Base-by-base conservation (phyloP, 176 grass and related monocot genomes). In the Rhynchospora breviuscula region DNA sequence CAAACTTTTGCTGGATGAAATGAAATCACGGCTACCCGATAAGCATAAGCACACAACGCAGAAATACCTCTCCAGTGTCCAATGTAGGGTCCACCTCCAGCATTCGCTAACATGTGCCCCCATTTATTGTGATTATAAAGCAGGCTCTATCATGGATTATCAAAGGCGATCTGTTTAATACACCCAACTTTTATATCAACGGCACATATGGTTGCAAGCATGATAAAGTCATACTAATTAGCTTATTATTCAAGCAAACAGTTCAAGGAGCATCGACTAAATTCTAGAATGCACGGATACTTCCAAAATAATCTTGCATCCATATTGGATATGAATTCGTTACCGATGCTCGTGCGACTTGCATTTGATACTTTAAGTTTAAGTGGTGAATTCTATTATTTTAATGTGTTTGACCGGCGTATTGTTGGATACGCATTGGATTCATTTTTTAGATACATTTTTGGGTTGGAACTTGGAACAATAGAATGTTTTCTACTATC, bases 81-180 rank as follows among this genome's bases (percentile, higher is more conserved):
- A 0, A 21, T 0, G 19, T 62, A 11, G 14, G 56, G 10, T 56
- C 29, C 78, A 21, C 40, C 54, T 63, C 54, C 58, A 81, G 79
- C 63, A 12, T 26, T 81, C 47, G 8, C 48, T 59, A 21, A 48
- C 57, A 81, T 63, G 54, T 62, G 33, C 33, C 31, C 31, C 79
- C 59, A 81, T 59, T 81, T 63, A 80, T 62, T 62, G 26, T 80
- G 35, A 14, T 45, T 44, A 26, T 80, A 62, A 80, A 62, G 56
- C 18, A 61, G 64, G 77, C 12, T 44, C 35, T 75, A 75, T 53
- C 71, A 23, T 26, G 3, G 71, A 75, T 53, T 53, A 75, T 75
- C 21, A 75, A 75, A 17, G 21, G 46, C 3, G 21, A 75, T 26
- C 51, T 75, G 47, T 29, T 51, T 2, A 25, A 7, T 53, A 12